Conservation (phyloP, 2,329 filamentous ascomycete genomes). For the Bipolaris bicolor region DNA sequence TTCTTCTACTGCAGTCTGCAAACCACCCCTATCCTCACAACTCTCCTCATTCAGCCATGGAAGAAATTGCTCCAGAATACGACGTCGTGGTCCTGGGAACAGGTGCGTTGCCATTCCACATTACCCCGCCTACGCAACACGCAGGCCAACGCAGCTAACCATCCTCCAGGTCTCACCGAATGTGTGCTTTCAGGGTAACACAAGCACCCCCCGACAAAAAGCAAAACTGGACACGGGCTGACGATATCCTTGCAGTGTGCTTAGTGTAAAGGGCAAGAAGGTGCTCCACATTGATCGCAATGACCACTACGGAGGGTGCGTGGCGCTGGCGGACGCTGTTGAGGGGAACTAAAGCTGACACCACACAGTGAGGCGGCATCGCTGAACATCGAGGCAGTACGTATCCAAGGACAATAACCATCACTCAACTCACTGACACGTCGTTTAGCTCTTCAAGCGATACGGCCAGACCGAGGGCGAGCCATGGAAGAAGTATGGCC, state of each 20-base stretch:
- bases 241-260: constrained; percentile 65
- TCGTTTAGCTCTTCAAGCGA: constrained; percentile 85
- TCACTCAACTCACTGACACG: constrained; percentile 50
- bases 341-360: constrained; percentile 29
- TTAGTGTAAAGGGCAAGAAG: constrained; percentile 99
- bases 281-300: constrained; percentile 99
- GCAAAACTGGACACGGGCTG: constrained; percentile 12
- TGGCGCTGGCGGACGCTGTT: constrained; percentile 31
- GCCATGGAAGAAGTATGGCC: constrained; percentile 98
- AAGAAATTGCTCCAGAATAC: constrained; percentile 98
- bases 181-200: constrained; percentile 95
- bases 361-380: constrained; percentile 82
- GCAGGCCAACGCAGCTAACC: constrained; percentile 32
- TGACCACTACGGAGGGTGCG: constrained; percentile 96
- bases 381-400: constrained; percentile 84
- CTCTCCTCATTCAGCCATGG: constrained; percentile 67
- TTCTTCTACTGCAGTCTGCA: constrained; percentile 31
- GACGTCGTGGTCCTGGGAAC: constrained; percentile 99
- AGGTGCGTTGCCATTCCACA: constrained; percentile 65
- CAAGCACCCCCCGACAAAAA: constrained; percentile 12
- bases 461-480: constrained; percentile 87
- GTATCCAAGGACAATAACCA: constrained; percentile 52
- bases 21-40: constrained; percentile 21
- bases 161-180: constrained; percentile 82
- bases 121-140: constrained; percentile 47